Conservation (phyloP, 768 basidiomycete species). For the Lactarius vividus region DNA sequence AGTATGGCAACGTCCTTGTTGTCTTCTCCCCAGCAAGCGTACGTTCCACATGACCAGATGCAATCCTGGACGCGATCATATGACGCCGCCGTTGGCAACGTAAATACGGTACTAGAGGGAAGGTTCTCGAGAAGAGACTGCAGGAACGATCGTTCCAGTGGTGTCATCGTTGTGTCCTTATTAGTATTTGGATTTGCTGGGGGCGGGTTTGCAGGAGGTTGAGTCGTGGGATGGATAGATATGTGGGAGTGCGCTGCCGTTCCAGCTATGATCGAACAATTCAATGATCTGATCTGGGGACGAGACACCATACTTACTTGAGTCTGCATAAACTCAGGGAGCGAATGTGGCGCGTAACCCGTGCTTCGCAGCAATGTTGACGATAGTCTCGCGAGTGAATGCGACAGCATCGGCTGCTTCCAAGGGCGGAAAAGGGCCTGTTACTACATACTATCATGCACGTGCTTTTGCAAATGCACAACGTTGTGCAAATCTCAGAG, state of each 20-base stretch:
- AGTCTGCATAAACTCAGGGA: conserved; percentile 48
- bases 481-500: too few species aligned
- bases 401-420: conserved; percentile 67
- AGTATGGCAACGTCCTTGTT: conserved; percentile 67
- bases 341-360: conserved; percentile 65
- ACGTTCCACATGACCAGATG: conserved; percentile 71
- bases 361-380: conserved; percentile 61
- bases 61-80: conserved; percentile 65
- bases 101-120: conserved; percentile 54
- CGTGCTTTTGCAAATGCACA: too few species aligned
- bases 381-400: conserved; percentile 64
- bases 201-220: conserved; percentile 16
- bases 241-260: conserved; percentile 62
- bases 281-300: background rate
- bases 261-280: conserved; percentile 39
- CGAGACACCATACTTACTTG: conserved; percentile 32
- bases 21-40: conserved; percentile 63
- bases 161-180: conserved; percentile 36
- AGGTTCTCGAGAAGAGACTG: conserved; percentile 57
- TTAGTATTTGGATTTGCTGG: conserved; percentile 20
- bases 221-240: conserved; percentile 49
- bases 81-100: conserved; percentile 57
- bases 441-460: too few species aligned
- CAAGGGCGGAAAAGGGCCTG: conserved; percentile 62
- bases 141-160: conserved; percentile 58